Conservation (phyloP, 208 protist species). For the Acanthamoeba quina region DNA sequence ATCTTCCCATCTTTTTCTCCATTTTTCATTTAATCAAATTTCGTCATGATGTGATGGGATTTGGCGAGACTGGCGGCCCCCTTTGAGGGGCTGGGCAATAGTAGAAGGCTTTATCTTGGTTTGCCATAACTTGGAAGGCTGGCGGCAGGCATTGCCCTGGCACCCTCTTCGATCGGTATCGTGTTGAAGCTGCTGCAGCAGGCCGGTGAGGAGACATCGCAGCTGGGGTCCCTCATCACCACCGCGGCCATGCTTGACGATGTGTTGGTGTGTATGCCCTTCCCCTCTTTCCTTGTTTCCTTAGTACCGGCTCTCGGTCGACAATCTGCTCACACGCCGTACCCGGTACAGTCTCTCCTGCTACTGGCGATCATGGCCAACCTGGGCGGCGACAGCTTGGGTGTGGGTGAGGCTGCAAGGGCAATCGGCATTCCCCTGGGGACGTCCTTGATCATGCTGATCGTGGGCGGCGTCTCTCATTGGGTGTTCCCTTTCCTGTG, state of each 20-base stretch:
- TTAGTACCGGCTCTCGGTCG: no score
- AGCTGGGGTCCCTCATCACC: conserved; percentile 68
- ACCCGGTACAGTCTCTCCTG: background rate
- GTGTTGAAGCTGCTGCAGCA: conserved; percentile 72
- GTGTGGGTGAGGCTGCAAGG: conserved; percentile 10
- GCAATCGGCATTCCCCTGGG: conserved; percentile 21
- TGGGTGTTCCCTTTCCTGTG: background rate
- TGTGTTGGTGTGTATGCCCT: background rate
- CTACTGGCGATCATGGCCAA: conserved; percentile 42
- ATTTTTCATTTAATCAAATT: no score
- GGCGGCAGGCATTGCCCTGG: conserved; percentile 68
- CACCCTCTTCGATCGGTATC: conserved; percentile 69
- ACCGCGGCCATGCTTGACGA: conserved; percentile 72
- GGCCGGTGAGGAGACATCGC: conserved; percentile 43
- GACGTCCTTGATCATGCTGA: background rate
- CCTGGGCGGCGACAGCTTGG: background rate
- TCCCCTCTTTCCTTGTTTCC: no score
- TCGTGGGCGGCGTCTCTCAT: background rate
- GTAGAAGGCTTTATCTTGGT: background rate
- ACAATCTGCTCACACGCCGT: no score
- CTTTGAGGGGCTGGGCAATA: no score
- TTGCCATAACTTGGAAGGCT: conserved; percentile 35
- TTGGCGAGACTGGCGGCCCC: no score
- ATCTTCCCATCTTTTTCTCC: background rate
- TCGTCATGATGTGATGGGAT: no score